Evolutionary conservation across 768 basidiomycete genomes (phyloP).

Genomic region (Leccinum ochraceum): DNA sequence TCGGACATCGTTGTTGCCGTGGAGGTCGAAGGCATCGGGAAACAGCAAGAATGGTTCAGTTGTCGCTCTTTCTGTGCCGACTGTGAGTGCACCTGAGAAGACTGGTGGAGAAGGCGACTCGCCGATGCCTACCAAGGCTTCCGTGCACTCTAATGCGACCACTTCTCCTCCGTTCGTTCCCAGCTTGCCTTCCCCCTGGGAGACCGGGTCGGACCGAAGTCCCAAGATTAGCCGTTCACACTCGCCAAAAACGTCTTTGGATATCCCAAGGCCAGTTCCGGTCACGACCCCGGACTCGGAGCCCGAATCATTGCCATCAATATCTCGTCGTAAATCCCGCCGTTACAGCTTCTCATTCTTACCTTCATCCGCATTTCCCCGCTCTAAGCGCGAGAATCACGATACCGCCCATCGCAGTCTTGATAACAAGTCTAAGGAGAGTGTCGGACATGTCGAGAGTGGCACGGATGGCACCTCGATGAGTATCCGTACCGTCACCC

Average conservation of each 20-base stretch:
- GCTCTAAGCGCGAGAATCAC: conserved; percentile 22
- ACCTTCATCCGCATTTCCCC: conserved; percentile 19
- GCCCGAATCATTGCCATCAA: background rate
- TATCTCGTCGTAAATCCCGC: conserved; percentile 14
- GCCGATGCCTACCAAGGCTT: background rate
- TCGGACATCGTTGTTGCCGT: conserved; percentile 22
- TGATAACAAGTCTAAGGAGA: background rate
- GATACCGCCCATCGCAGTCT: background rate
- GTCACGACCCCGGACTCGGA: background rate
- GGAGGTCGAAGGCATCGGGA: conserved; percentile 19
- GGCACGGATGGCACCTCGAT: conserved; percentile 24
- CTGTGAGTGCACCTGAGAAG: background rate
- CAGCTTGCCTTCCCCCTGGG: background rate
- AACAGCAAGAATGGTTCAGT: conserved; percentile 2
- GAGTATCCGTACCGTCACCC: conserved; percentile 22
- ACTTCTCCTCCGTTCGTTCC: background rate
- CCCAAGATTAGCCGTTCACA: background rate
- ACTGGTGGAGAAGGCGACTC: background rate
- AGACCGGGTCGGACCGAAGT: background rate
- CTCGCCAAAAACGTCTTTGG: background rate
- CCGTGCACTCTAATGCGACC: background rate
- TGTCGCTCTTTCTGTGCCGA: background rate
- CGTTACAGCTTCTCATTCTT: conserved; percentile 31
- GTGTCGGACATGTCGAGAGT: conserved; percentile 5
- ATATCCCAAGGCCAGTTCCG: background rate